phyloP scores from a whole-genome alignment of 305 asterid species.

The Solanum chacoense region DNA sequence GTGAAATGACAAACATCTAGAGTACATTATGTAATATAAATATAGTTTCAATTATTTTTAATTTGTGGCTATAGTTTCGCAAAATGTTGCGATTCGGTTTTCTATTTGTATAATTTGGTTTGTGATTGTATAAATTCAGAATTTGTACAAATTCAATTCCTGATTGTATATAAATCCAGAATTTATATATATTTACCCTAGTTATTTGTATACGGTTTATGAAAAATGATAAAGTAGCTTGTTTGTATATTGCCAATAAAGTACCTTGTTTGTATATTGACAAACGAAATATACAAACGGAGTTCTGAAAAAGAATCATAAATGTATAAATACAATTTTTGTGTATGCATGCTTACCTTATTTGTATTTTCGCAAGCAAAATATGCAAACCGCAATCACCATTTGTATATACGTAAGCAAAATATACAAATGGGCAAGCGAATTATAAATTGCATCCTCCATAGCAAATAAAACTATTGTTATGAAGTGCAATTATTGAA shows the following conservation, averaged over 20 bases:
- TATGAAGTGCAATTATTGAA: rapidly evolving
- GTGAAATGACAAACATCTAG: not conserved
- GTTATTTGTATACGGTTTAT: not conserved
- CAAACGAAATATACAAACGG: not conserved
- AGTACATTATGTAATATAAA: too few species aligned
- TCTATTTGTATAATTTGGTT: not conserved
- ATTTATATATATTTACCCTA: not conserved
- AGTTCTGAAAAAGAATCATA: too few species aligned
- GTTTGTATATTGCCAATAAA: too few species aligned
- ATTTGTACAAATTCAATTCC: too few species aligned
- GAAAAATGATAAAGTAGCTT: too few species aligned
- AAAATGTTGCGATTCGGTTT: too few species aligned
- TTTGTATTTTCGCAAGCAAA: not conserved
- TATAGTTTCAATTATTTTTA: too few species aligned
- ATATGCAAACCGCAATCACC: too few species aligned
- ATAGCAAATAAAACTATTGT: too few species aligned
- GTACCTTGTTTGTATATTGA: not conserved
- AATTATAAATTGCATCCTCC: not conserved
- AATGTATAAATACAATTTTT: too few species aligned
- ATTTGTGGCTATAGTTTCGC: not conserved
- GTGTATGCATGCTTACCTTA: not conserved
- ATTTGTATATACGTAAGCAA: not conserved
- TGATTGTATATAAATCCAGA: not conserved
- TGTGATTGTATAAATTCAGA: too few species aligned
- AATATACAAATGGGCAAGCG: not conserved